phyloP scores from a whole-genome alignment of 176 grass and related monocot species.

The Hordeum marinum region DNA sequence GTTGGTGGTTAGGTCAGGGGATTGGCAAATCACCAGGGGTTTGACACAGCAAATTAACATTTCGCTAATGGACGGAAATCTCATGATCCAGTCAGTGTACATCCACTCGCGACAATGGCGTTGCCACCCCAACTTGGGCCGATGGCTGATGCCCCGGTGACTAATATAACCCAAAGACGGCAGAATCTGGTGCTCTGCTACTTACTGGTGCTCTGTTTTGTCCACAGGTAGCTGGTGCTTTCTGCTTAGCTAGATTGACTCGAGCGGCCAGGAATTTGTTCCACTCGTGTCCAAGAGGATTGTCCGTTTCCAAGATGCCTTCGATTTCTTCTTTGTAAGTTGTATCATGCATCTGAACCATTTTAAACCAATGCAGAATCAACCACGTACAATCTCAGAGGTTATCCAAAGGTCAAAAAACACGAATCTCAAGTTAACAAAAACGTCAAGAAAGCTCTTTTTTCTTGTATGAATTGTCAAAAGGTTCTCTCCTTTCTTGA shows the following conservation, averaged over 20 bases:
- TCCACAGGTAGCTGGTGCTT: not conserved
- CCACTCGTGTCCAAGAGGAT: not conserved
- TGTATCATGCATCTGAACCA: not conserved
- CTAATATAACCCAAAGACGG: conserved; percentile 5
- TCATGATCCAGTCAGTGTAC: too few species aligned
- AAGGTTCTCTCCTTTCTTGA: not conserved
- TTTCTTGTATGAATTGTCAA: not conserved
- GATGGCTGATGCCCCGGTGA: too few species aligned
- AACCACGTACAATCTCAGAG: not conserved
- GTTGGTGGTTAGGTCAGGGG: not conserved
- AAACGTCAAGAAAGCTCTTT: not conserved
- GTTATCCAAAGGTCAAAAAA: not conserved
- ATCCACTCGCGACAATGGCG: too few species aligned
- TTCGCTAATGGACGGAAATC: too few species aligned
- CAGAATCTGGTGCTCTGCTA: not conserved
- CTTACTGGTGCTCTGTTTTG: not conserved
- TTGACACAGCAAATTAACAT: not conserved
- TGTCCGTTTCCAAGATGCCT: not conserved
- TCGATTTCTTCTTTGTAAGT: not conserved
- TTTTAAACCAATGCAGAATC: not conserved
- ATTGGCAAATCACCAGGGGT: conserved; percentile 9
- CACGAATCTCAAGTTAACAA: not conserved
- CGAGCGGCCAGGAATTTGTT: not conserved
- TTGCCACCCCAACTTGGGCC: too few species aligned
- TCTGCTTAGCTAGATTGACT: conserved; percentile 16